Base-by-base conservation (phyloP, 106 monocot species). In the Dendrobium nobile region DNA sequence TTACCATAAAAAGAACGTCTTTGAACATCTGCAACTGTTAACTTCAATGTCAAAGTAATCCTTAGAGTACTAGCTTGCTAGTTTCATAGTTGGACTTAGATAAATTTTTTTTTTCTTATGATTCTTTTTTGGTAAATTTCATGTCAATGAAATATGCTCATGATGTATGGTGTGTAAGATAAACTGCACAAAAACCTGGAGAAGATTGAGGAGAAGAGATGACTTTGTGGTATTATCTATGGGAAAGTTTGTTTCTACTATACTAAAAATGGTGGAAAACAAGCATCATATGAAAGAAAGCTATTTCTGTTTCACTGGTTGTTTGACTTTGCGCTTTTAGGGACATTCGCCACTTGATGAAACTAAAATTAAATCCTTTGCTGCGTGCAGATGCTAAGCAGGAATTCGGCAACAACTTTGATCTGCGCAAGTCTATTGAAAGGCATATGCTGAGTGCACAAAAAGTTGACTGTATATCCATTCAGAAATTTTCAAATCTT, bases 381-480 rank as follows among this genome's bases (percentile, higher is more conserved):
- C 40, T 33, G 11, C 58, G 43, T 86, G 85, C 90, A 97, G 97
- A 91, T 72, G 80, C 33, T n/a, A 78, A 81, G 56, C 89, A 90
- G 67, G 92, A 92, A 27, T 97, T 87, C 75, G 78, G 91, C 83
- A 89, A 80, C 90, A 90, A 94, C 85, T 97, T 97, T 92, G 97
- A 97, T 81, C 81, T 97, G 80, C 84, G 97, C 47, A 97, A 89
- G 77, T 84, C 94, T 42, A 74, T 97, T 27, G 92, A 92, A 79
- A 92, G 92, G 72, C 87, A 86, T 19, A 75, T 89, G 16, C 81
- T 93, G 77, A 77, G 67, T 80, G 75, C 82, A 48, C 83, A 86
- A 48, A 70, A 84, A 65, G 87, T 97, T 81, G 90, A 94, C 1
- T 92, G 91, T 78, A 59, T 89, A 79, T 86, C 88, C 79, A 85